Evolutionary conservation across 2,329 filamentous ascomycete species (phyloP), one percentile per base, ranked within the genome.

Genomic region (Albifimbria verrucaria): DNA sequence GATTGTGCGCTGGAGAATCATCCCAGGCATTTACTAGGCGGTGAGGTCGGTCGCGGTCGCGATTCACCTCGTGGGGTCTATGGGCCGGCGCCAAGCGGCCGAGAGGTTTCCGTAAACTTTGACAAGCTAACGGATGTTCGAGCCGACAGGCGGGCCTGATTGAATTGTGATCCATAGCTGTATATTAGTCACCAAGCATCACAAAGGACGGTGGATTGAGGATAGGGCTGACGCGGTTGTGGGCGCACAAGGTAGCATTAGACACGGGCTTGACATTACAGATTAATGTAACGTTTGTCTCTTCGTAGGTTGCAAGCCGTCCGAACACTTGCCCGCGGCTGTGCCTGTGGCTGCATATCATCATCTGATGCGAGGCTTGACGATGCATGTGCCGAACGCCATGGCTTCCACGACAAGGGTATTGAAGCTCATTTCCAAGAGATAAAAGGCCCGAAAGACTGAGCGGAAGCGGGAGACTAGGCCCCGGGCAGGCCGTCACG

Each of bases 1-100:
- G 71, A 81, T 86, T 66, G 93, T 97, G 44, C 85, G 80, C 55
- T 96, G 82, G 71, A 83, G 87, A 66, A 95, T 97, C 61, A 73
- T 97, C 41, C 93, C 93, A 6, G 89, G 89, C 32, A 76, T 97
- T 18, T 97, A 97, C 73, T 97, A 69, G 51, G 50, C 49, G 22
- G 32, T 5, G 5, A 39, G 4, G 5, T 15, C 32, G 32, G 12
- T n/a, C 11, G 4, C 32, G 6, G 32, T 39, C 5, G 32, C 18
- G 6, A 39, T 12, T 12, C 32, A 6, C 12, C 32, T 15, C 4
- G 12, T 39, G 12, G 12, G 32, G 32, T 12, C 32, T n/a, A 6
- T 4, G 32, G 18, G 18, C 12, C 32, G 12, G 32, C 4, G 32
- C 32, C 32, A 39, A 39, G 32, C 5, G 32, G 32, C 32, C 12